phyloP scores from a whole-genome alignment of 129 eudicot species.

The Escallonia rubra region DNA sequence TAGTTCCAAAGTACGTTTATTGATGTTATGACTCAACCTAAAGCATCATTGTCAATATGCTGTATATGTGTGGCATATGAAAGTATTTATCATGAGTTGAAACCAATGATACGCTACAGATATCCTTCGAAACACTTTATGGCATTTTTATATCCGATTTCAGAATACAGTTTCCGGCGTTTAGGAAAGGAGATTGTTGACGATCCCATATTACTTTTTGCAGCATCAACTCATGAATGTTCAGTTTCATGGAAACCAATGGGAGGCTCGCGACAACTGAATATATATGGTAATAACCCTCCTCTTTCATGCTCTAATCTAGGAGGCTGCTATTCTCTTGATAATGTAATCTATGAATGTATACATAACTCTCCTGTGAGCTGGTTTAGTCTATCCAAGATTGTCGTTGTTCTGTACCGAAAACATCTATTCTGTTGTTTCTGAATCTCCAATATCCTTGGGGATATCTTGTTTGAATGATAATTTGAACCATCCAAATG shows the following conservation, averaged over 20 bases:
- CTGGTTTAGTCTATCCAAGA: neutral
- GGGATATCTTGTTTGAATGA: neutral
- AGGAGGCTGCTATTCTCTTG: slow-evolving; percentile 7
- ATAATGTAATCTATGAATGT: neutral
- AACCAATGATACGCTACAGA: too few relatives aligned
- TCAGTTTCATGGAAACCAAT: slow-evolving; percentile 19
- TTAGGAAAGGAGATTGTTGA: too few relatives aligned
- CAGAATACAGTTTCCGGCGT: neutral
- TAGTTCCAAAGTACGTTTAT: neutral
- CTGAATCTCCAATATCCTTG: neutral
- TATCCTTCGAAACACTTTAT: neutral
- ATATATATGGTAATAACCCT: neutral
- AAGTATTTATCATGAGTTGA: neutral
- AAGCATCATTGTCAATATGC: too few relatives aligned
- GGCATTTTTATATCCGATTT: neutral
- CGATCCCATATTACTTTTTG: slow-evolving; percentile 10
- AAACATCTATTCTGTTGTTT: neutral
- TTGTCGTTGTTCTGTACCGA: neutral
- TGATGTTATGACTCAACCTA: neutral
- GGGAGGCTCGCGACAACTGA: slow-evolving; percentile 28
- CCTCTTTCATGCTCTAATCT: neutral
- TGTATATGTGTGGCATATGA: neutral
- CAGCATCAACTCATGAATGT: slow-evolving; percentile 41
- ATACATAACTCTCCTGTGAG: slow-evolving; percentile 3
- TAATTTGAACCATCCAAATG: neutral